Conservation (phyloP, 2,329 filamentous ascomycete species). For the Fusarium drepaniforme region DNA sequence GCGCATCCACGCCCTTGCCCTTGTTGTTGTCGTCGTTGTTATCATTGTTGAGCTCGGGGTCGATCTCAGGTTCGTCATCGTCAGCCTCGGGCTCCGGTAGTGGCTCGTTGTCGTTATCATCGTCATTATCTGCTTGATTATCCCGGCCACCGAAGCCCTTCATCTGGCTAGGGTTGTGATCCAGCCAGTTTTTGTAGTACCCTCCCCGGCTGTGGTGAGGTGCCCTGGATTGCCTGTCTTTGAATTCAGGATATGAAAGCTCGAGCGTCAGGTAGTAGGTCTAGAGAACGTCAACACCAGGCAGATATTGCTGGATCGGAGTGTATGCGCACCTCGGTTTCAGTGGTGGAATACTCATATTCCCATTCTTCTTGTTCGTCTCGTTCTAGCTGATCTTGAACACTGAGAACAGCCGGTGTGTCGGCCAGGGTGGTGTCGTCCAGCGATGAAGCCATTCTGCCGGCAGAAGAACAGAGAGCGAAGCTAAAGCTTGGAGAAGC, state of each 20-base stretch:
- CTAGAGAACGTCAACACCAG: constrained; percentile 51
- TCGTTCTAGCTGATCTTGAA: constrained; percentile 46
- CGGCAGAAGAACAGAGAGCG: background rate
- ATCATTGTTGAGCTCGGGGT: constrained; percentile 37
- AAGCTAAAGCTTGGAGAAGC: background rate
- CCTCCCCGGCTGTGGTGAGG: constrained; percentile 57
- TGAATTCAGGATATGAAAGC: constrained; percentile 71
- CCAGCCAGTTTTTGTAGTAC: constrained; percentile 59
- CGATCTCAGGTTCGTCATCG: constrained; percentile 43
- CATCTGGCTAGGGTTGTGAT: constrained; percentile 43
- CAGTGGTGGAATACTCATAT: constrained; percentile 74
- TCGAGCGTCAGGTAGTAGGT: constrained; percentile 75
- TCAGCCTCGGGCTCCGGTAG: constrained; percentile 52
- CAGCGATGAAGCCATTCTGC: constrained; percentile 26
- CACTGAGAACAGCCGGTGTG: constrained; percentile 42
- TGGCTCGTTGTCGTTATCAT: constrained; percentile 48
- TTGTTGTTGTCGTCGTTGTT: constrained; percentile 39
- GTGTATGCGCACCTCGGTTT: constrained; percentile 64
- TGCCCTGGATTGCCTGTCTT: constrained; percentile 56
- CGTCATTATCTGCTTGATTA: constrained; percentile 40
- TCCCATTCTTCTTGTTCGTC: constrained; percentile 73
- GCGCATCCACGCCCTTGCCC: constrained; percentile 28
- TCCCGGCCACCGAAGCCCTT: constrained; percentile 22
- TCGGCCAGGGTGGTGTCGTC: constrained; percentile 36
- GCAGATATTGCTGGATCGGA: background rate